Evolutionary conservation across 805 yeast species (phyloP).

Genomic region (Candida dendrica): DNA sequence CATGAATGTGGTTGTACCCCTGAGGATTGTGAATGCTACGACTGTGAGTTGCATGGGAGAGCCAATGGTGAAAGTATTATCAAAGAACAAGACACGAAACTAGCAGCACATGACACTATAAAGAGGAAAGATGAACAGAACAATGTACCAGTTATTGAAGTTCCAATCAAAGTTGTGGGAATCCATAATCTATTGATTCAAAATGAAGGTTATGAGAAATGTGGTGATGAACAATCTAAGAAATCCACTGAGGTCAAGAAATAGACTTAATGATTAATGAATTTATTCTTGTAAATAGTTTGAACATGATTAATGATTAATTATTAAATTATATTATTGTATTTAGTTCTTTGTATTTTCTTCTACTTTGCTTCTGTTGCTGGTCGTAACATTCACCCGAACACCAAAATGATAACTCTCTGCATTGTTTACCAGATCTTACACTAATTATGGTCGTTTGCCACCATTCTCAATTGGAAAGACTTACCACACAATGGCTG

Average conservation of each 20-base stretch:
- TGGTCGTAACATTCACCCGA: background rate
- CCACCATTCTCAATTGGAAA: background rate
- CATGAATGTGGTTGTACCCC: constrained; percentile 19
- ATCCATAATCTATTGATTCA: no score
- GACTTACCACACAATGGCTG: constrained; percentile 14
- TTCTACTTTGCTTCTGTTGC: background rate
- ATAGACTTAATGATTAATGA: no score
- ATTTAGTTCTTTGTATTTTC: background rate
- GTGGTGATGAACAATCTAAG: no score
- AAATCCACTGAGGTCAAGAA: no score
- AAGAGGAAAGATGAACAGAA: no score
- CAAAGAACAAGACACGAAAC: background rate
- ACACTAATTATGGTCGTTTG: background rate
- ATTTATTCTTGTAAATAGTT: background rate
- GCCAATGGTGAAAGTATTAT: constrained; percentile 9
- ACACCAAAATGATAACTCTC: background rate
- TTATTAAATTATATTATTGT: no score
- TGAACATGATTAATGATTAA: no score
- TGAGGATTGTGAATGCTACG: constrained; percentile 15
- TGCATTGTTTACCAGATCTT: background rate
- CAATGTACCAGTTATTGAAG: no score
- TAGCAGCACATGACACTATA: background rate
- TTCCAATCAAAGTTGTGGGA: no score
- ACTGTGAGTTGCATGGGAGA: constrained; percentile 15
- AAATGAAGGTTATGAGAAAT: no score